phyloP scores from a whole-genome alignment of 225 moss, liverwort and hornwort genomes.

The Climacium dendroides region DNA sequence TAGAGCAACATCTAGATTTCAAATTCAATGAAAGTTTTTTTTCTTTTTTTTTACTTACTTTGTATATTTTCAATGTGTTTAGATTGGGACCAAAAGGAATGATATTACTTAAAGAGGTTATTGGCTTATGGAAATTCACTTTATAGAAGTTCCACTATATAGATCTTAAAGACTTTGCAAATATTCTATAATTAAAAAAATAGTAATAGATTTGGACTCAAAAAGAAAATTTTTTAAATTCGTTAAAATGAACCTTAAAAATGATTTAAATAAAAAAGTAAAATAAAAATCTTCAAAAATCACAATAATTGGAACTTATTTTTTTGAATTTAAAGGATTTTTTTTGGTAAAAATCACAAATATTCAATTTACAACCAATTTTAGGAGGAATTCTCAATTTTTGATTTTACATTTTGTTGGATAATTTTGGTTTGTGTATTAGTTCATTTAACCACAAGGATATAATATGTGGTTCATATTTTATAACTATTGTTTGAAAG shows the following conservation, averaged over 20 bases:
- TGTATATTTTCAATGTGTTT: too few species aligned
- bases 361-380: too few species aligned
- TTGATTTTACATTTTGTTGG: not conserved
- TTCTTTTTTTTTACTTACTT: too few species aligned
- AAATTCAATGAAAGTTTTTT: too few species aligned
- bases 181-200: not conserved
- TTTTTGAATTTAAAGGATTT: too few species aligned
- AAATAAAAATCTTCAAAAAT: too few species aligned
- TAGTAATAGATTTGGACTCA: fast-evolving
- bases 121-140: too few species aligned
- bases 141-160: not conserved
- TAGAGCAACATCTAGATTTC: too few species aligned
- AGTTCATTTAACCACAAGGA: not conserved
- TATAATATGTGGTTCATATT: not conserved
- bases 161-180: not conserved
- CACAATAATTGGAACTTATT: too few species aligned
- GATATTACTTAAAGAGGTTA: too few species aligned
- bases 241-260: not conserved
- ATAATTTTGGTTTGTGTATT: not conserved
- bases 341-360: too few species aligned
- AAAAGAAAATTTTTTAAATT: not conserved
- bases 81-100: too few species aligned
- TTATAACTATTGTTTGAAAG: not conserved
- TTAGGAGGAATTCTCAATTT: not conserved
- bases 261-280: not conserved